Evolutionary conservation across 2,329 filamentous ascomycete species (phyloP), one percentile per base, ranked within the genome.

Genomic region (Fusarium anthophilum): DNA sequence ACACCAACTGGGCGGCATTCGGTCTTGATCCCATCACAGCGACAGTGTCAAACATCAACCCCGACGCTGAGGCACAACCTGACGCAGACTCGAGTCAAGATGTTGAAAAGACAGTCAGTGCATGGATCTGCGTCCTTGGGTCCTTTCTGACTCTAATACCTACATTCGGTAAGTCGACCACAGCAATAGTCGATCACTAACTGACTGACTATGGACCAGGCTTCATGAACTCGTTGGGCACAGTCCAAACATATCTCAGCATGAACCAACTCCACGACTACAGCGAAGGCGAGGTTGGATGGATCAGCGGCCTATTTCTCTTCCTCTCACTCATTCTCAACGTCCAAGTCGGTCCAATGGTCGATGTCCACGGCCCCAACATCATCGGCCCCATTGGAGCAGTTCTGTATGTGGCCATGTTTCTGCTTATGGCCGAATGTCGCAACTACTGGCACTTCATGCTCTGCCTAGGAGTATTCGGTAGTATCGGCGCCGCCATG

Each of bases 391-490:
- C 84, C 8, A 63, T 80, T 11, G 85, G 85, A 9, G 81, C 81
- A 1, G 69, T 79, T 5, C 72, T 80, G 1, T 85, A 82, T 51
- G 76, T 86, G 4, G 71, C 79, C 5, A 83, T 82, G 44, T 84
- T 87, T 58, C 80, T 88, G 15, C 71, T 87, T 6, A 80, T 88
- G 37, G 86, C 84, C 0, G 79, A 87, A 60, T 88, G 86, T 72
- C 79, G 76, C 10, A 59, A 76, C 28, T 87, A 87, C 76, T 87
- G 84, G 85, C 85, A 88, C 13, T 87, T 87, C 44, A 77, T 87
- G 37, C 79, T 87, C 8, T 79, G 81, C 1, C 80, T 86, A 8
- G 84, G 86, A 6, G 59, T 86, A 2, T 83, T 84, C 32, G 80
- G 84, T 17, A 85, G 86, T 7, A 61, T 86, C 8, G 84, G 85